These are phyloP conservation scores for Penicillium pancosmium DNA, from an alignment of 495 filamentous ascomycete genomes.

Conservation along the genomic window DNA sequence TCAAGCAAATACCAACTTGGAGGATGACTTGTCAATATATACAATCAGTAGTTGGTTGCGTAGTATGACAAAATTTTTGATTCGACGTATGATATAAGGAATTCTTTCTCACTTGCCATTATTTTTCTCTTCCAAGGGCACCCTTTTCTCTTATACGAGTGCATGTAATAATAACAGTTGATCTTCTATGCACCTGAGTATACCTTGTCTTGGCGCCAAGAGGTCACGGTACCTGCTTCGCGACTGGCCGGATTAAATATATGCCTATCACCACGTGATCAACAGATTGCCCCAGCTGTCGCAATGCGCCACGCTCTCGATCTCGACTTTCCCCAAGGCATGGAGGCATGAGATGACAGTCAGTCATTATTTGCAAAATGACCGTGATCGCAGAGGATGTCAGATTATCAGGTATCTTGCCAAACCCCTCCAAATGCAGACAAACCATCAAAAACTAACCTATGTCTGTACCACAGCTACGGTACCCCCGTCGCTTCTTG, in stretches of 20 bases:
- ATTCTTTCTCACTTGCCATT: no score
- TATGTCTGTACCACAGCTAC: slow-evolving; percentile 22
- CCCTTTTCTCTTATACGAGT: no score
- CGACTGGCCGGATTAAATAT: slow-evolving; percentile 2
- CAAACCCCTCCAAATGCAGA: neutral
- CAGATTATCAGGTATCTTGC: slow-evolving; percentile 25
- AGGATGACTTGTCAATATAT: no score
- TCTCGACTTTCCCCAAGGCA: slow-evolving; percentile 4
- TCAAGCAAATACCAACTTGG: no score
- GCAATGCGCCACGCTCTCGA: slow-evolving; percentile 3
- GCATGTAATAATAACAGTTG: no score
- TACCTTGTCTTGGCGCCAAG: neutral
- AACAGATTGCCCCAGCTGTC: slow-evolving; percentile 17
- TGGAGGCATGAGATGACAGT: slow-evolving; percentile 7
- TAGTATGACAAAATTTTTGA: no score
- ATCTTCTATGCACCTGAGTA: neutral
- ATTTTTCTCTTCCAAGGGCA: no score
- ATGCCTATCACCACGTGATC: slow-evolving; percentile 33
- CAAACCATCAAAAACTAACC: slow-evolving; percentile 10
- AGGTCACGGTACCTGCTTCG: neutral
- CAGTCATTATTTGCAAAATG: slow-evolving; percentile 25
- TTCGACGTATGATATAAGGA: no score
- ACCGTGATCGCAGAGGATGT: slow-evolving; percentile 25
- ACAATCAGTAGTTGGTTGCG: no score
- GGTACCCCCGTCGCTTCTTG: slow-evolving; percentile 29